Evolutionary conservation across 768 basidiomycete species (phyloP).

Genomic region (Boletus pseudopeckii): DNA sequence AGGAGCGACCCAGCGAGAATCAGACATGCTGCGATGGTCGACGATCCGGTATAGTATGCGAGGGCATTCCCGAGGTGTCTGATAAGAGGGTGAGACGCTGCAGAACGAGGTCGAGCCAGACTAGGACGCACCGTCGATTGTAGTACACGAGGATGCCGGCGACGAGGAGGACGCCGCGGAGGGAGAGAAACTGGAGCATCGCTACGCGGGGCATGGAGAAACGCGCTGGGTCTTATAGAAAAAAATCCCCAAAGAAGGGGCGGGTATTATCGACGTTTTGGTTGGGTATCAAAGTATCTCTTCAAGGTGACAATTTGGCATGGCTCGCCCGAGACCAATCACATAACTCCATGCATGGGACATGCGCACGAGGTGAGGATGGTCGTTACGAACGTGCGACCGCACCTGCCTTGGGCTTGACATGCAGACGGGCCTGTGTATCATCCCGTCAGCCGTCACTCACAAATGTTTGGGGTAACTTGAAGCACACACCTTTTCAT

Average conservation of each 20-base stretch:
- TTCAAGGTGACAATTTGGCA: neutral
- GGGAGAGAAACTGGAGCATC: conserved; percentile 9
- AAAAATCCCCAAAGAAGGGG: neutral
- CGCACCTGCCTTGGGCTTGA: neutral
- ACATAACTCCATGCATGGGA: neutral
- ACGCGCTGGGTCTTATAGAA: conserved; percentile 5
- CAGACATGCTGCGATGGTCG: conserved; percentile 25
- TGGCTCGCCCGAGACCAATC: conserved; percentile 1
- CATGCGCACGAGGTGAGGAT: conserved; percentile 4
- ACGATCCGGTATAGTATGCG: conserved; percentile 30
- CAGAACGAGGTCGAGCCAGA: rapidly evolving
- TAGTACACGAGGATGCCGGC: conserved; percentile 16
- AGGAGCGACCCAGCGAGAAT: conserved; percentile 24
- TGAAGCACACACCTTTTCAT: neutral
- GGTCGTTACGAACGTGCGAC: conserved; percentile 6
- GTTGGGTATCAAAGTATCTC: neutral
- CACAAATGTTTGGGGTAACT: neutral
- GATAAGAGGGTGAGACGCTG: neutral
- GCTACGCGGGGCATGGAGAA: neutral
- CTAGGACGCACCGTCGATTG: conserved; percentile 16
- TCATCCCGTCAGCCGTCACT: neutral
- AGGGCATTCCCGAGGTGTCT: conserved; percentile 19
- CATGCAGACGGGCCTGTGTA: neutral
- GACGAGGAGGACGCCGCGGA: conserved; percentile 20
- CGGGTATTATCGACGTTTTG: no score